These are phyloP conservation scores for Colletotrichum sublineola DNA, from an alignment of 2,329 filamentous ascomycete species.

Conservation along the genomic window DNA sequence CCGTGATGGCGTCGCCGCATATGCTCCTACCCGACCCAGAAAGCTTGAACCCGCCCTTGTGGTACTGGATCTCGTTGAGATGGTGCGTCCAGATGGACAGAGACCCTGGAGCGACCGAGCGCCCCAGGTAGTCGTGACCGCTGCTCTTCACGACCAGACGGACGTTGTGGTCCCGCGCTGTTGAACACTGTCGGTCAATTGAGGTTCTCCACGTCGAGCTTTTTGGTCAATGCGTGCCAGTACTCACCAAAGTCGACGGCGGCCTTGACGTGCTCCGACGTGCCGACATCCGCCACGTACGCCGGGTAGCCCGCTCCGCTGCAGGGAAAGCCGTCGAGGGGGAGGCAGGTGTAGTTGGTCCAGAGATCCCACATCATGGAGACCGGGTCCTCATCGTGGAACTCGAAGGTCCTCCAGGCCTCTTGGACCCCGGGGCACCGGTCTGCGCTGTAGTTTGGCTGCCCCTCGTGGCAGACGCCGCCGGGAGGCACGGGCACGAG, in stretches of 20 bases:
- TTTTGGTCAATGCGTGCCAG: too few relatives aligned
- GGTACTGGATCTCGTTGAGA: conserved; percentile 27
- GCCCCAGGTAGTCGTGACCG: conserved; percentile 61
- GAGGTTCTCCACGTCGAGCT: too few relatives aligned
- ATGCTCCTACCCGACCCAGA: conserved; percentile 3
- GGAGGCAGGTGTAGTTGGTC: conserved; percentile 65
- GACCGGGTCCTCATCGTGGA: conserved; percentile 52
- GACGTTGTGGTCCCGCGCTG: conserved; percentile 55
- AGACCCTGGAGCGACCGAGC: conserved; percentile 62
- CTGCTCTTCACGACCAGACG: conserved; percentile 58
- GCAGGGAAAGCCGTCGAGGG: conserved; percentile 53
- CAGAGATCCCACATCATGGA: conserved; percentile 58
- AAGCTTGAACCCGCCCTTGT: conserved; percentile 9
- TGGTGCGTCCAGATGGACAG: conserved; percentile 68
- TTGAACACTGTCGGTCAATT: conserved; percentile 43
- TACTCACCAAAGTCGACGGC: conserved; percentile 59
- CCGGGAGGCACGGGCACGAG: conserved; percentile 58
- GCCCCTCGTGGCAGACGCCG: conserved; percentile 58
- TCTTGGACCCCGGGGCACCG: conserved; percentile 49
- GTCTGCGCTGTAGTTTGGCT: conserved; percentile 49
- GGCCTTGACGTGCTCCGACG: conserved; percentile 49
- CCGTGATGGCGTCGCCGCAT: conserved; percentile 62
- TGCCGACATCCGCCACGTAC: conserved; percentile 53
- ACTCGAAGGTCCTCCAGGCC: conserved; percentile 45
- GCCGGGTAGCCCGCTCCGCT: conserved; percentile 51